Base-by-base conservation (phyloP, 1,284 basidiomycete species). In the Moniliophthora roreri region DNA sequence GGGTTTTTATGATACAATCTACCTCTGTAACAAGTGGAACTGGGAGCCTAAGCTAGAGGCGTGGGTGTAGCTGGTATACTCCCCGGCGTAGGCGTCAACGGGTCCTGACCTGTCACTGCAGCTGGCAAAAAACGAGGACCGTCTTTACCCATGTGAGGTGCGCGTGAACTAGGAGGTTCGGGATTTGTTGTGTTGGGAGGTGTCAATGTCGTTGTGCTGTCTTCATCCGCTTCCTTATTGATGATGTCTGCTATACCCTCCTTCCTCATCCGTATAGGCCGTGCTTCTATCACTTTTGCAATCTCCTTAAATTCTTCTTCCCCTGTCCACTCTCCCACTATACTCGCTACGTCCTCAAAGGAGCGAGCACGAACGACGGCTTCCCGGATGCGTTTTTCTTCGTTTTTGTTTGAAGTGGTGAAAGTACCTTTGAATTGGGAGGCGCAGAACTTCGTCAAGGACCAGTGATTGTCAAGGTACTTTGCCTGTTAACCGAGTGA, bases 391-490 rank as follows among this genome's bases (percentile, higher is more conserved):
- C 71, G 70, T 55, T 81, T 86, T 10, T 82, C 78, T 46, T 87
- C 81, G 1, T 73, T 67, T 63, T 87, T 90, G 28, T 74, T 78
- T 46, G 81, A 67, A 18, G 67, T 68, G 0, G 80, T 74, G 53
- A 85, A 81, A 3, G 76, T 66, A 4, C 79, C 81, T 60, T 87
- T 87, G 78, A 93, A 93, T 66, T 93, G 89, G 15, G 77, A 79
- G 26, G 94, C 73, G 63, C 95, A 93, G 75, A 95, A 98, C 67
- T 98, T 98, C n/a, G 93, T 95, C 58, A 91, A 85, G 9, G 85
- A 78, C 79, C 86, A 94, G 58, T 89, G 80, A 63, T 95, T 93
- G 58, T 84, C 78, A 20, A 91, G 76, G 64, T 92, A 89, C 69
- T 78, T 75, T 52, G 78, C 76, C 83, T 84, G 61, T 38, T 44